Conservation (phyloP, 805 yeast species). For the Hanseniaspora hatyaiensis region DNA sequence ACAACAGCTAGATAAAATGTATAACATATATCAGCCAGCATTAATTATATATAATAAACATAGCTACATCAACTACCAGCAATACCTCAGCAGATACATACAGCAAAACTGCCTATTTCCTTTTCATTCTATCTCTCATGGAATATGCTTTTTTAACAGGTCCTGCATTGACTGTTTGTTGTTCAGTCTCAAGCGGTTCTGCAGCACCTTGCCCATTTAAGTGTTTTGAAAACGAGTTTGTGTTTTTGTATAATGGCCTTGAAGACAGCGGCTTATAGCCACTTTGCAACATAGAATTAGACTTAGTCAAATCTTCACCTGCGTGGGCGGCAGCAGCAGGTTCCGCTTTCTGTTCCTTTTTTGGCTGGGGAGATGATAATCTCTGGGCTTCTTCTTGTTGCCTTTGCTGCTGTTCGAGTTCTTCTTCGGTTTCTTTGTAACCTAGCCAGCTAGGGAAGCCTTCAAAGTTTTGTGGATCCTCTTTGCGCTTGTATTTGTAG, state of each 20-base stretch:
- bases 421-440: slow-evolving; percentile 23
- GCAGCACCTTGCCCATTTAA: too few relatives aligned
- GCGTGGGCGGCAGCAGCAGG: too few relatives aligned
- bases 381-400: too few relatives aligned
- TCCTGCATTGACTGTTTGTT: not conserved
- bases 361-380: too few relatives aligned
- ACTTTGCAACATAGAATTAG: too few relatives aligned
- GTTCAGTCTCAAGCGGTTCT: not conserved
- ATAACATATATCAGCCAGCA: too few relatives aligned
- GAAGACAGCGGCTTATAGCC: slow-evolving; percentile 10
- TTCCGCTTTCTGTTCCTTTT: too few relatives aligned
- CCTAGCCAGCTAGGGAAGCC: slow-evolving; percentile 33
- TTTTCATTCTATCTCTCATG: slow-evolving; percentile 16
- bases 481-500: slow-evolving; percentile 25
- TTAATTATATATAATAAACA: not conserved
- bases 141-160: not conserved
- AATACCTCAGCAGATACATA: too few relatives aligned
- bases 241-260: not conserved
- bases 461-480: slow-evolving; percentile 24
- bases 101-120: not conserved
- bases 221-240: too few relatives aligned
- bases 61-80: not conserved
- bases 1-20: too few relatives aligned
- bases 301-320: too few relatives aligned
- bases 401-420: slow-evolving; percentile 18